Conservation (phyloP, 495 filamentous ascomycete genomes). For the Mytilinidion resinicola region DNA sequence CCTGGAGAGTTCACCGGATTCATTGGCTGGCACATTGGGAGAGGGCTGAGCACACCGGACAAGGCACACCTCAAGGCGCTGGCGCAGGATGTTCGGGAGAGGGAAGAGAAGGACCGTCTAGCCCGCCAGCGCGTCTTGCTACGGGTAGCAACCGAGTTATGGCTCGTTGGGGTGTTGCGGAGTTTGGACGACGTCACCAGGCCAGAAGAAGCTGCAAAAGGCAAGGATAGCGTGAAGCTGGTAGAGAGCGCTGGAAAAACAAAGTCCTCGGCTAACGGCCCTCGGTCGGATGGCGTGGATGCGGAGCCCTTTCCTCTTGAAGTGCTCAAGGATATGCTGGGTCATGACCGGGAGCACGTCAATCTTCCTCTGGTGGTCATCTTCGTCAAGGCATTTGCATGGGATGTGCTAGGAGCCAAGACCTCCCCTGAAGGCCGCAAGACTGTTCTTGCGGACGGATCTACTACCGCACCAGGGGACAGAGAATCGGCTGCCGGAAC, state of each 20-base stretch:
- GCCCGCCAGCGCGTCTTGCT: constrained; percentile 79
- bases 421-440: constrained; percentile 66
- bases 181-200: constrained; percentile 84
- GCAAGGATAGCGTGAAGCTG: constrained; percentile 50
- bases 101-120: constrained; percentile 91
- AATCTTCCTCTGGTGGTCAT: constrained; percentile 87
- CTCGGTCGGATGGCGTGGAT: constrained; percentile 31
- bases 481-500: constrained; percentile 45
- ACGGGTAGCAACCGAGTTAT: constrained; percentile 88
- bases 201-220: constrained; percentile 69
- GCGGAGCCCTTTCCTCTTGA: constrained; percentile 88
- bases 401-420: constrained; percentile 86
- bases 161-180: constrained; percentile 82
- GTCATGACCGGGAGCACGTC: constrained; percentile 84
- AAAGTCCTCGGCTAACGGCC: constrained; percentile 41
- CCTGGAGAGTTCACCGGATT: constrained; percentile 84
- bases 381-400: constrained; percentile 93
- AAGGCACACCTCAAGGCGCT: constrained; percentile 76
- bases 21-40: constrained; percentile 87
- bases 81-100: constrained; percentile 73
- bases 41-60: constrained; percentile 86
- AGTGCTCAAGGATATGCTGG: constrained; percentile 90
- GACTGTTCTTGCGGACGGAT: constrained; percentile 79
- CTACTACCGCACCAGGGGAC: constrained; percentile 44
- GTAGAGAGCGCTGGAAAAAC: constrained; percentile 47